Evolutionary conservation across 75 land plant species (phyloP).

Genomic region (Pseudotsuga menziesii): DNA sequence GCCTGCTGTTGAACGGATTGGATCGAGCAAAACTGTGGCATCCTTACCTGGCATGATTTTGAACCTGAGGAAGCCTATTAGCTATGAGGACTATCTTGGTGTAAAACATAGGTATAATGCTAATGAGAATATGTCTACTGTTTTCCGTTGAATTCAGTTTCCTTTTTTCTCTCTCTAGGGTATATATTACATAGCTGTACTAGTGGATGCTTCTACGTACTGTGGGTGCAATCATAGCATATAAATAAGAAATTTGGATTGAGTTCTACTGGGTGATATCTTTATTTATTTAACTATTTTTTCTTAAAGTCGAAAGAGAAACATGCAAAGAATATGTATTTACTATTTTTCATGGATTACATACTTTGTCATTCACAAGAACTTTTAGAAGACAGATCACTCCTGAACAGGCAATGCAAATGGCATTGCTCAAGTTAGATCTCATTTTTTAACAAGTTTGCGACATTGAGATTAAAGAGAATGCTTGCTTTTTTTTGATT

Average conservation of each 20-base stretch:
- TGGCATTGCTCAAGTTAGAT: background rate
- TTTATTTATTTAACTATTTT: background rate
- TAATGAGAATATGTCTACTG: background rate
- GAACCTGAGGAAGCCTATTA: constrained; percentile 78
- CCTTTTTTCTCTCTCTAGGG: background rate
- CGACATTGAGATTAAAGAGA: background rate
- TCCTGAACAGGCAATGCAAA: background rate
- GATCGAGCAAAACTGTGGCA: constrained; percentile 39
- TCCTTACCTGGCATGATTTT: constrained; percentile 95
- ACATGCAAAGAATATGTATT: too few relatives aligned
- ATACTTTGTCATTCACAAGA: too few relatives aligned
- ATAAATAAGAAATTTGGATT: background rate
- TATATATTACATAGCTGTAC: background rate
- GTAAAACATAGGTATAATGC: constrained; percentile 56
- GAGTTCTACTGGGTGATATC: background rate
- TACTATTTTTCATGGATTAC: too few relatives aligned
- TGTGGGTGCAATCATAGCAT: background rate
- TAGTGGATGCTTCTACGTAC: background rate
- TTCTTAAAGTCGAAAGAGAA: too few relatives aligned
- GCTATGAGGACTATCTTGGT: constrained; percentile 69
- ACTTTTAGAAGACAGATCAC: background rate
- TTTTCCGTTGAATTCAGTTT: background rate
- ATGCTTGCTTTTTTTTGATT: background rate
- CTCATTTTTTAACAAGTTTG: background rate
- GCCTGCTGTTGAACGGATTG: constrained; percentile 72